Base-by-base conservation (phyloP, 2,329 filamentous ascomycete genomes). In the Alternaria atra region DNA sequence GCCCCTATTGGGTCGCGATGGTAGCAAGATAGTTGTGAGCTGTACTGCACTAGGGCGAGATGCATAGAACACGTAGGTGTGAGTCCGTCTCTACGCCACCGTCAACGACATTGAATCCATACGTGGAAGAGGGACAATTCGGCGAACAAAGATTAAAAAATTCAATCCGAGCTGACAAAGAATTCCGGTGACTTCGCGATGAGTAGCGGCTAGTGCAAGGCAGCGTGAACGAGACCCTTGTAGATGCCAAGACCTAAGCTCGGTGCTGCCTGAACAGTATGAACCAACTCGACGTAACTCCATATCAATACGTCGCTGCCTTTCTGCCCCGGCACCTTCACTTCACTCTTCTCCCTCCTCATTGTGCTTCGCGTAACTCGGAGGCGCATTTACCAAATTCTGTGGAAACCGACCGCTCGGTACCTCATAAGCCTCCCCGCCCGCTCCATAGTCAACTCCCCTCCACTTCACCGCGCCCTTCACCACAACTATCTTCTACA, bases 181-280 rank as follows among this genome's bases (percentile, higher is more conserved):
- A n/a, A 4, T 27, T 25, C 46, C 30, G 32, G 30, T 27, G 15
- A 34, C 46, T 50, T 50, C 46, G 32, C 30, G 2, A 7, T 50
- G 30, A 15, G 30, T 58, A 54, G 59, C 58, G 51, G 53, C 58
- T 64, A 60, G 63, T 60, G 60, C 58, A 56, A 58, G 60, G 58
- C 63, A 47, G 23, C 47, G 57, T 56, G 52, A 52, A 29, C 37
- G 60, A 43, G 51, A 66, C 47, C 59, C 50, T 60, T 64, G 42
- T 20, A 50, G 50, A 58, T 37, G 67, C 67, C 69, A 72, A 71
- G 68, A 54, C 57, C 60, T 52, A 55, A 67, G 64, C 61, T 68
- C 67, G 70, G 61, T 74, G 70, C 60, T 71, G 73, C 73, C 73
- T 76, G 71, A 75, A 73, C 64, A 48, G 47, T 54, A 27, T 54